Base-by-base conservation (phyloP, 495 filamentous ascomycete genomes). In the Lophiotrema nucula region DNA sequence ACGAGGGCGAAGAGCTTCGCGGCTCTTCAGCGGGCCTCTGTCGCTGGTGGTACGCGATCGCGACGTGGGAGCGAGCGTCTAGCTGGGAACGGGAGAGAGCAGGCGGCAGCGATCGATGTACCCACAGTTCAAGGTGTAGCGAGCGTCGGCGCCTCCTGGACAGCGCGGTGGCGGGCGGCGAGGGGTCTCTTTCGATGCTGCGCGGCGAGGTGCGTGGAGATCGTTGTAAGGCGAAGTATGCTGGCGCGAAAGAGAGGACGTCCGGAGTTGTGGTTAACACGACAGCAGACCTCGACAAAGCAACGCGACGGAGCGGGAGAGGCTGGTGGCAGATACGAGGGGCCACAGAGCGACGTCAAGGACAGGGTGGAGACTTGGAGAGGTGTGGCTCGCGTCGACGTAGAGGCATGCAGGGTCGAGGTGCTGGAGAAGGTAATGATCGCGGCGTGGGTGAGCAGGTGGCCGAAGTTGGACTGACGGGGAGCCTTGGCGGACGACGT, bases 351-450 rank as follows among this genome's bases (percentile, higher is more conserved):
- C 50, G 50, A 64, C 44, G 55, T 55, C 43, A 51, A 56, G 18
- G 18, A 35, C 33, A 31, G 28, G 45, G 41, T 21, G 8, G 10
- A 21, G 39, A 8, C 10, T 21, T 8, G 35, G 46, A 43, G 21
- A 25, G 28, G 42, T 53, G 60, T 58, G 47, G 60, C 53, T 57
- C 59, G 44, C 38, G 33, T 18, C 39, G 41, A 58, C 27, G 45
- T 35, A 45, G 37, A 56, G 21, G 44, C 56, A 60, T 65, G 50
- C 52, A 58, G 61, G 61, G 54, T 58, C 45, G 19, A 15, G 61
- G 50, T 43, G 28, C 62, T 65, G 31, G 25, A 24, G 44, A 56
- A 45, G 61, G 62, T 51, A 60, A 57, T 51, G 56, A 60, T 51
- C 45, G 56, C 44, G 21, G 54, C 28, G 59, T 24, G 49, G 43